Base-by-base conservation (phyloP, 768 basidiomycete genomes). In the Udeniomyces megalosporus region DNA sequence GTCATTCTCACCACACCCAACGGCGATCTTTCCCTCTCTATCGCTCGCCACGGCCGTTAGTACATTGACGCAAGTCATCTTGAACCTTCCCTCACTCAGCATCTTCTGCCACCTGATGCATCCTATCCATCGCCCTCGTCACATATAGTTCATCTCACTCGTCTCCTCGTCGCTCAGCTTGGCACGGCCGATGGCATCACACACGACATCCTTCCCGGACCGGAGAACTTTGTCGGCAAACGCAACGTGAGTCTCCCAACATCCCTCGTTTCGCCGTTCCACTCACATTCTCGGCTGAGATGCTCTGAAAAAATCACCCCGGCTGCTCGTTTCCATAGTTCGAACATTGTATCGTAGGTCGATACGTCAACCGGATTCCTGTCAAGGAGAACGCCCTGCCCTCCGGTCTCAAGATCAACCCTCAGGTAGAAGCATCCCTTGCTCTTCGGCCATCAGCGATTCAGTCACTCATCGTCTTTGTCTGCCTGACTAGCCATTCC, bases 301-400 rank as follows among this genome's bases (percentile, higher is more conserved):
- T 15, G 29, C 57, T 58, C 45, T 17, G 44, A 22, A 29, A 7
- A 5, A 5, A 20, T 47, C 20, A n/a, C 46, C 34, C n/a, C 7
- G 20, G 42, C 22, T 28, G 7, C 32, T 44, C 20, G 11, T 7
- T 56, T 35, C 2, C 5, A 22, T 32, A 60, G 58, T 63, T 63
- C 56, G 46, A 51, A 26, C 62, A 63, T 32, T 63, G 62, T 29
- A 34, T 63, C 42, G 62, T 63, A 28, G 62, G 62, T 6, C 55
- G 62, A 3, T 58, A 58, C 38, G 48, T 44, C 28, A 63, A 63
- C 24, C 47, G 62, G 2, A 29, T 63, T 15, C 62, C 62, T 2
- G 62, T 49, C 28, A 29, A 58, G 42, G 22, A 38, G 47, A 26
- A 58, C 3, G 29, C 2, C 22, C 50, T 63, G 3, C 56, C 55